Percentiles rank a stretch among this genome's conserved stretches.
phyloP scores from a whole-genome alignment of 495 filamentous ascomycete genomes.

The Ramalina peruviana region DNA sequence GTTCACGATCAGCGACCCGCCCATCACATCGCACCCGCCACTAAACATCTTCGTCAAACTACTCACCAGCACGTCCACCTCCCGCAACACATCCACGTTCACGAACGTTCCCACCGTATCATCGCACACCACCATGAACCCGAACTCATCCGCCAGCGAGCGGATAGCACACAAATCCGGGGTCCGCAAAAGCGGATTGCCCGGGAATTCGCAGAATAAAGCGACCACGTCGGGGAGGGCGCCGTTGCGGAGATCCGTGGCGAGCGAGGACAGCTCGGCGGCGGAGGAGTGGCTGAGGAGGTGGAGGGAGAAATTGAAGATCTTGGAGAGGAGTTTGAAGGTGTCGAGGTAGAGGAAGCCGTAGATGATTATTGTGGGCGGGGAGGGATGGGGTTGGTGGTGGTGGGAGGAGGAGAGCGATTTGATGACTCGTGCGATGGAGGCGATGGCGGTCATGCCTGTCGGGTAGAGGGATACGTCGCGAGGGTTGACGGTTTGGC shows the following conservation, averaged over 20 bases:
- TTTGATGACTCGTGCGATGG: constrained; percentile 12
- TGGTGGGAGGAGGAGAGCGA: neutral
- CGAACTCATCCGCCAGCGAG: constrained; percentile 25
- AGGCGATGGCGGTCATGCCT: constrained; percentile 33
- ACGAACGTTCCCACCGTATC: constrained; percentile 36
- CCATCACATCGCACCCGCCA: constrained; percentile 21
- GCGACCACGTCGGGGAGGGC: neutral
- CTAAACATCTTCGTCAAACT: constrained; percentile 24
- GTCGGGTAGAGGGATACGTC: constrained; percentile 33
- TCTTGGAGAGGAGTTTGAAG: constrained; percentile 17
- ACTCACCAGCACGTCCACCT: constrained; percentile 20
- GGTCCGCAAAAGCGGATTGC: constrained; percentile 20
- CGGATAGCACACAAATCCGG: constrained; percentile 26
- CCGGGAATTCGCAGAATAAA: neutral
- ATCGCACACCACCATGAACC: constrained; percentile 33
- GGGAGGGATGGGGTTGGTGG: too few species aligned
- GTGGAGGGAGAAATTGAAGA: constrained; percentile 13
- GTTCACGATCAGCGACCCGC: constrained; percentile 11
- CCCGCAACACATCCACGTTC: constrained; percentile 29
- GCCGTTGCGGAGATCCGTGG: neutral
- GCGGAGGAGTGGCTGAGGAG: neutral
- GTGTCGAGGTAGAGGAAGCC: neutral
- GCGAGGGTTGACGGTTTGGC: constrained; percentile 1
- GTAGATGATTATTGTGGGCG: neutral
- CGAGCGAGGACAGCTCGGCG: neutral